Evolutionary conservation across 1,284 basidiomycete genomes (phyloP), one percentile per base, ranked within the genome.

Genomic region (Neotropicomus parvogracilis): DNA sequence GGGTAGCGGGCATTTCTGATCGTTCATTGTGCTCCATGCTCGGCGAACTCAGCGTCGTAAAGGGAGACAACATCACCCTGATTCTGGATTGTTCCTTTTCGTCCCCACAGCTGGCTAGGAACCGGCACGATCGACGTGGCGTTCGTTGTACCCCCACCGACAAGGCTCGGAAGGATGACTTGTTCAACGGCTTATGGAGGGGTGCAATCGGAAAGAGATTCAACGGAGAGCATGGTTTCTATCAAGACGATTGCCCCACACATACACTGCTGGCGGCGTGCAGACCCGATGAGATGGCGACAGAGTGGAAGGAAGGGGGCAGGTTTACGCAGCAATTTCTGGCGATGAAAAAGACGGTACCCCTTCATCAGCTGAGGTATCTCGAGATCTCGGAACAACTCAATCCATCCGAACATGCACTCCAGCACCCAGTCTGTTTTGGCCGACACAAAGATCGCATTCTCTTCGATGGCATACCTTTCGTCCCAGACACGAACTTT

Each of bases 31-130:
- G 73, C 37, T 75, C 79, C 21, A 77, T 85, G 71, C 64, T 85
- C 16, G 57, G 59, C 40, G 78, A 82, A 46, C 72, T 85, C 36
- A 69, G 72, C 16, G 63, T 64, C 19, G 66, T 64, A 32, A 86
- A 86, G 56, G 83, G 83, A 24, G 70, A 84, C 59, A 85, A 85
- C 52, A 79, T 85, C 60, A 80, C 81, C 4, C 63, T 85, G 43
- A 73, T 85, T 43, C 68, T 84, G 31, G 83, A 85, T 60, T 75
- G 78, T 54, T 84, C 80, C 56, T 85, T 85, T 64, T 72, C 75
- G 14, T 72, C 77, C 6, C 53, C 66, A 13, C 67, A 69, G 36
- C 65, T 71, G 17, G 60, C 63, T 10, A 62, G 68, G 40, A 68
- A 70, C 17, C 57, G 65, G 26, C 71, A 70, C 19, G 68, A 73